phyloP scores from a whole-genome alignment of 2,329 filamentous ascomycete species.

The Malbranchea cinnamomea region DNA sequence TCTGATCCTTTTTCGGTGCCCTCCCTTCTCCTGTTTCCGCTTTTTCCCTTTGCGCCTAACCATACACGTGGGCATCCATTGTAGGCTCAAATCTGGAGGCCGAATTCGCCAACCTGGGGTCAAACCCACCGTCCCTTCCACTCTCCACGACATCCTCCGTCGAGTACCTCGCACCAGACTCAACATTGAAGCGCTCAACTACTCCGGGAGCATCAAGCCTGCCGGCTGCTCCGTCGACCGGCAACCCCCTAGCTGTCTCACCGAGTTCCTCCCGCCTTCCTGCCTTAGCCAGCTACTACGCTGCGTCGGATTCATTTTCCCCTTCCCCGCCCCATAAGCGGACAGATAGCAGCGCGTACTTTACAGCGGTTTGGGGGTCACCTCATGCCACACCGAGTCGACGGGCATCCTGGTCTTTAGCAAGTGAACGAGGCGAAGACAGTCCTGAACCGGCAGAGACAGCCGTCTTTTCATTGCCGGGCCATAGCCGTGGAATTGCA shows the following conservation, averaged over 20 bases:
- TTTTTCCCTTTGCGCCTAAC: conserved; percentile 1
- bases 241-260: conserved; percentile 12
- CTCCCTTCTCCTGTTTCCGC: conserved; percentile 1
- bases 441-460: conserved; percentile 19
- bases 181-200: conserved; percentile 19
- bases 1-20: too few species aligned
- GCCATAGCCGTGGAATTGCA: conserved; percentile 1
- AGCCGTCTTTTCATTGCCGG: conserved; percentile 18
- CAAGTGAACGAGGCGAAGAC: conserved; percentile 31
- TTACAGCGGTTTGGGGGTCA: conserved; percentile 81
- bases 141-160: conserved; percentile 15
- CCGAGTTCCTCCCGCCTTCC: conserved; percentile 6
- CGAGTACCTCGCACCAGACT: conserved; percentile 17
- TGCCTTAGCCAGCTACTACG: conserved; percentile 18
- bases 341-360: conserved; percentile 38
- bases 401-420: conserved; percentile 24
- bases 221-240: conserved; percentile 21
- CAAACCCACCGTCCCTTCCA: conserved; percentile 17
- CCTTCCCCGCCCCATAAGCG: conserved; percentile 27
- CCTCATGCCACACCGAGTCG: conserved; percentile 58
- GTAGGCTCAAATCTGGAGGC: conserved; percentile 24
- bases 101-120: conserved; percentile 25
- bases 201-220: conserved; percentile 24
- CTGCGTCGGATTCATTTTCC: conserved; percentile 21
- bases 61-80: conserved; percentile 7